Evolutionary conservation across 345 rosid genomes (phyloP), one percentile per base, ranked within the genome.

Genomic region (Schrenkiella parvula): DNA sequence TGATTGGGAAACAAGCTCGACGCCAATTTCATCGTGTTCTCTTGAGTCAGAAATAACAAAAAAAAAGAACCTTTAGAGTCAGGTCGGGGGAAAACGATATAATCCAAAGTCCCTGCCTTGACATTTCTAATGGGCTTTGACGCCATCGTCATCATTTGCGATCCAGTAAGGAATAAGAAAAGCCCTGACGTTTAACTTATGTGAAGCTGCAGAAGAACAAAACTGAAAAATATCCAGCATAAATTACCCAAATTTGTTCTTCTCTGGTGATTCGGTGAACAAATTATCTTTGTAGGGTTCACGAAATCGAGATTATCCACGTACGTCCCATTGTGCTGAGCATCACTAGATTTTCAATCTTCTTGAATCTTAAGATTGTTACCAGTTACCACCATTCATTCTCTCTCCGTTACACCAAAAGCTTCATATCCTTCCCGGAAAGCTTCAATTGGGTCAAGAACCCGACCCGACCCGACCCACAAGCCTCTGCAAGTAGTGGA

Each of bases 281-380:
- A 88, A 76, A 9, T 7, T 14, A 85, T 84, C 74, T 84, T 78
- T 31, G 93, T 64, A 14, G 91, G 89, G 13, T 83, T 82, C 79
- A 64, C 68, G 82, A 88, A 85, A 68, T 88, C 86, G 22, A 85
- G 86, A 25, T 82, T 84, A 52, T 83, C 82, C 35, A 88, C 80
- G 53, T 80, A 82, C 1, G 82, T 65, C 56, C 82, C 89, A 0
- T 72, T 38, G 14, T 11, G 3, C 2, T 8, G 9, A 38, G 43
- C 5, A 39, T 0, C 2, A 39, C 2, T 39, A 14, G 44, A 39
- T 39, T 23, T 1, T 34, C 38, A 32, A 32, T 8, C 10, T 1
- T 1, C 1, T 23, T 1, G 2, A 23, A 23, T 23, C 25, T 23
- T 23, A 3, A 23, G 25, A 23, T 1, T 23, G 31, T 28, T 28